Evolutionary conservation across 2,329 filamentous ascomycete genomes (phyloP).

Genomic region (Cladophialophora chaetospira): DNA sequence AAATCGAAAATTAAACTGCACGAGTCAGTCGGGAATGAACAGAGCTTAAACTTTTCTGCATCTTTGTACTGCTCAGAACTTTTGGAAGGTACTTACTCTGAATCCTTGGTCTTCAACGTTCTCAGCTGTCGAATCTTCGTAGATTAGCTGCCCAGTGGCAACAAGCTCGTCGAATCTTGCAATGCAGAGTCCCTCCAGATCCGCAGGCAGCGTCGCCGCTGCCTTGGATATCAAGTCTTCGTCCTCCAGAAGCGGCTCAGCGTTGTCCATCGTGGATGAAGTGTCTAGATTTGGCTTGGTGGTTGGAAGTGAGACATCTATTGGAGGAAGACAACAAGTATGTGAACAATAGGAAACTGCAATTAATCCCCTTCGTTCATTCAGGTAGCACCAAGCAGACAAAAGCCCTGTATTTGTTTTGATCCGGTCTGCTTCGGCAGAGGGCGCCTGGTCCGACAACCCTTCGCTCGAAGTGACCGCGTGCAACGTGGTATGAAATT

Average conservation of each 20-base stretch:
- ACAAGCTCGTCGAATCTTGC: conserved; percentile 33
- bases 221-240: neutral
- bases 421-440: too few species aligned
- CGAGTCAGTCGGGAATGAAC: neutral
- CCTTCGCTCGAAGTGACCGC: too few species aligned
- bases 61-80: neutral
- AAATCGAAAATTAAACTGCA: conserved; percentile 31
- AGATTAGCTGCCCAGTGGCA: conserved; percentile 29
- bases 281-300: too few species aligned
- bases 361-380: too few species aligned
- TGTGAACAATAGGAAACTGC: neutral
- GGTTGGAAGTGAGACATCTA: too few species aligned
- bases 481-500: too few species aligned
- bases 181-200: conserved; percentile 35
- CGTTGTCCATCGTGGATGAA: too few species aligned
- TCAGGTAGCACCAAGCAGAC: too few species aligned
- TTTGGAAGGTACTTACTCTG: conserved; percentile 24
- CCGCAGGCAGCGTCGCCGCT: conserved; percentile 24
- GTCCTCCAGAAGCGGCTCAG: too few species aligned
- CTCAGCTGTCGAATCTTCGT: conserved; percentile 30
- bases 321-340: too few species aligned
- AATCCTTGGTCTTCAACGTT: conserved; percentile 33
- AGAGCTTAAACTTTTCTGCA: neutral
- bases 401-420: too few species aligned
- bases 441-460: too few species aligned